Base-by-base conservation (phyloP, 345 rosid genomes). In the Populus ilicifolia region DNA sequence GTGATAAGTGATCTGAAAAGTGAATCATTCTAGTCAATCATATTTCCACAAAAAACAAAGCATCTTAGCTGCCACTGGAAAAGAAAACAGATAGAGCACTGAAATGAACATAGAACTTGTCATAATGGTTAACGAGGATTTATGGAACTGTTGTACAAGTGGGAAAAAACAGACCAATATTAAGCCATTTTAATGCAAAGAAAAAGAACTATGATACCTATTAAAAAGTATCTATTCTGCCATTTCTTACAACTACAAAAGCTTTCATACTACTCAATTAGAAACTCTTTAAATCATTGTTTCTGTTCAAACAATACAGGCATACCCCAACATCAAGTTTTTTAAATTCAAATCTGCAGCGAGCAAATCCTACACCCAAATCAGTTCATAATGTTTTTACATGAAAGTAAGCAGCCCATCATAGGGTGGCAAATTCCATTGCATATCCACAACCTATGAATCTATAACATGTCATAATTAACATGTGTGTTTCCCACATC, bases 1-100 rank as follows among this genome's bases (percentile, higher is more conserved):
- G 80, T 93, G 99, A 82, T 92, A 96, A 21, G 97, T 96, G 67
- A 96, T 83, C 98, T 96, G 89, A 71, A 81, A 75, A 69, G 72
- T 62, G 39, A 75, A 74, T 29, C 72, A 83, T 74, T 29, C 13
- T 29, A 48, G 30, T 79, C 72, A 75, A 54, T 77, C 20, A 18
- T 8, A 25, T 61, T 76, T 70, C 74, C 56, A 38, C 43, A 35
- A 82, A 36, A n/a, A 4, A 35, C 46, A 7, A 69, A 74, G 30
- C 69, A 63, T 39, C 69, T 66, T 54, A 44, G 52, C 74, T 35
- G 74, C 25, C 17, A 61, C 77, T 70, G 16, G 64, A 13, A 74
- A 77, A 48, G 25, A 71, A n/a, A 4, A 43, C 23, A 66, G 21
- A 54, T 16, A 3, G 23, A 64, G 29, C 67, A 38, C 11, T 52